Conservation (phyloP, 2,329 filamentous ascomycete species). For the Stylonectria norvegica region DNA sequence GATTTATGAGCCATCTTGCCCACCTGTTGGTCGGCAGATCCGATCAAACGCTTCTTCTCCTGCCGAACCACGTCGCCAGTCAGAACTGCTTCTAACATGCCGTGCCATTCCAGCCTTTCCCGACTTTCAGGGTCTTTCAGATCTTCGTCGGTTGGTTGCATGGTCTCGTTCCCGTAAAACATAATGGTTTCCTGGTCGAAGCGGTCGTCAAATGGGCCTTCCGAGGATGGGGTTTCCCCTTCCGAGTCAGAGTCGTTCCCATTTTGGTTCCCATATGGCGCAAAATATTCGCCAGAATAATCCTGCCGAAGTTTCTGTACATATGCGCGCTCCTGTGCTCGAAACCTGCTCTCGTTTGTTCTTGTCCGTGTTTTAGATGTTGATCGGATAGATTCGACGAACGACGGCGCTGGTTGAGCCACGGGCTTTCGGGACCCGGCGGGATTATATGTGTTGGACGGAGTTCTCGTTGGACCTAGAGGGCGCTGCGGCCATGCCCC, state of each 20-base stretch:
- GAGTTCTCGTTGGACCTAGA: slow-evolving; percentile 65
- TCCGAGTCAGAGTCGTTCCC: slow-evolving; percentile 81
- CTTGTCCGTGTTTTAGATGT: slow-evolving; percentile 50
- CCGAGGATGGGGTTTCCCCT: slow-evolving; percentile 84
- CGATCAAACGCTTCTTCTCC: slow-evolving; percentile 93
- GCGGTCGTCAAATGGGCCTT: slow-evolving; percentile 77
- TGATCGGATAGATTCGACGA: slow-evolving; percentile 46
- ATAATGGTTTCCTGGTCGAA: slow-evolving; percentile 91
- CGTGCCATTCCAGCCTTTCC: slow-evolving; percentile 94
- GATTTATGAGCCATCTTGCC: slow-evolving; percentile 67
- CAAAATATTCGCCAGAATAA: slow-evolving; percentile 61
- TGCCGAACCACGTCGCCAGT: slow-evolving; percentile 97
- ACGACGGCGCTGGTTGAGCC: slow-evolving; percentile 39
- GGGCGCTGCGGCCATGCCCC: slow-evolving; percentile 59
- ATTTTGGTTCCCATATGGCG: slow-evolving; percentile 58
- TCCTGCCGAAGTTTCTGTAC: slow-evolving; percentile 87
- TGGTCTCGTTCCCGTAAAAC: slow-evolving; percentile 86
- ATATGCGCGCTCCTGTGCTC: slow-evolving; percentile 85
- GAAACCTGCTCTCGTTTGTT: slow-evolving; percentile 43
- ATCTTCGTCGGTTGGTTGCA: slow-evolving; percentile 86
- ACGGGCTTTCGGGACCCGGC: slow-evolving; percentile 53
- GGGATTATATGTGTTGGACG: slow-evolving; percentile 76
- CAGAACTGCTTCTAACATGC: slow-evolving; percentile 92
- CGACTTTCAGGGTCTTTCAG: slow-evolving; percentile 82
- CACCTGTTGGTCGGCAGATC: slow-evolving; percentile 59